phyloP scores from a whole-genome alignment of 2,329 filamentous ascomycete species.

The Fusarium sp. region DNA sequence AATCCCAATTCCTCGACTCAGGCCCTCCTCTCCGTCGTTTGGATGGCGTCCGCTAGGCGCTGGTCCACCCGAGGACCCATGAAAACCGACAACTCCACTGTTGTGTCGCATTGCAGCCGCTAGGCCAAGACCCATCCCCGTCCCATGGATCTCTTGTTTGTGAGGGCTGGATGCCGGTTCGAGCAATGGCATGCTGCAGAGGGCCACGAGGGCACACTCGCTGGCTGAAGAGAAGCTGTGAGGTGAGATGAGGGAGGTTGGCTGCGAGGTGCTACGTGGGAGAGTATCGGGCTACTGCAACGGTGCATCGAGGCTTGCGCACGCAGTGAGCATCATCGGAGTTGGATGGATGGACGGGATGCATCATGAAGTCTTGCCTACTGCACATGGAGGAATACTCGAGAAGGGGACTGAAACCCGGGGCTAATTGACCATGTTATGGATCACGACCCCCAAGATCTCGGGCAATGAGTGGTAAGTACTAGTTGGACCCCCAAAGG shows the following conservation, averaged over 20 bases:
- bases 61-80: not conserved
- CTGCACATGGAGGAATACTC: not conserved
- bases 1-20: constrained; percentile 1
- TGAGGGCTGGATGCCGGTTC: constrained; percentile 2
- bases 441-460: constrained; percentile 4
- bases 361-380: not conserved
- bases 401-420: not conserved
- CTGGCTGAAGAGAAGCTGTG: constrained; percentile 9
- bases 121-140: not conserved
- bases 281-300: constrained; percentile 5
- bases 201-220: constrained; percentile 27
- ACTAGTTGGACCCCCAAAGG: constrained; percentile 1
- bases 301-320: not conserved
- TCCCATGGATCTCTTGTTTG: constrained; percentile 4
- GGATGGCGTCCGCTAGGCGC: constrained; percentile 3
- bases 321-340: not conserved
- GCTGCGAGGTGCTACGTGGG: constrained; percentile 12
- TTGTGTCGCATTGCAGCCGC: constrained; percentile 21
- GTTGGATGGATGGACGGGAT: not conserved
- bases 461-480: not conserved
- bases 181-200: constrained; percentile 34
- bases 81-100: not conserved
- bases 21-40: not conserved
- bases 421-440: not conserved
- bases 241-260: constrained; percentile 5